A percentile compares a stretch with the other conserved stretches of the same genome.
Evolutionary conservation across 306 rosid species (phyloP).

Genomic region (Rubus idaeus): DNA sequence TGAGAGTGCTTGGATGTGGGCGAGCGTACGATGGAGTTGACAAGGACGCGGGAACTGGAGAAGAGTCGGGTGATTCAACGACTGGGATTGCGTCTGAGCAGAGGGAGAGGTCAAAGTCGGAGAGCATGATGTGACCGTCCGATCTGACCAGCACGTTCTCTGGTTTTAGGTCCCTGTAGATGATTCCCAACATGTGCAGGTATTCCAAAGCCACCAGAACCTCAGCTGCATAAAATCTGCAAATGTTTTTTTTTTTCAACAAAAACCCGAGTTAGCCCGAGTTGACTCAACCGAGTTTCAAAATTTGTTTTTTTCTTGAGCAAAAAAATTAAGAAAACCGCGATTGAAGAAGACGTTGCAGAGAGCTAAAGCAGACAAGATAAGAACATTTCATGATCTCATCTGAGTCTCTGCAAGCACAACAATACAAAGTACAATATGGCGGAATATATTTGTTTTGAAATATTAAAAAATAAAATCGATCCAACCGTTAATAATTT

Average conservation of each 20-base stretch:
- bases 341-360: conserved; percentile 30
- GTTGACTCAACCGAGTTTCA: conserved; percentile 12
- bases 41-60: conserved; percentile 31
- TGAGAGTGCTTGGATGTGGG: conserved; percentile 9
- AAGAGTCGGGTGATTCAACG: conserved; percentile 62
- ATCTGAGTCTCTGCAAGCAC: conserved; percentile 7
- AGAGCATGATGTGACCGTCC: conserved; percentile 99
- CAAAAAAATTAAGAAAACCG: background rate
- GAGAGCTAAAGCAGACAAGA: conserved; percentile 36
- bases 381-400: conserved; percentile 27
- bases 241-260: background rate
- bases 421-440: conserved; percentile 30
- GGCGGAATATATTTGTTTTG: background rate
- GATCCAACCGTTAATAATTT: background rate
- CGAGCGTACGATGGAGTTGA: conserved; percentile 29
- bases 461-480: background rate
- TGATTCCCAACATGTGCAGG: conserved; percentile 97
- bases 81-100: conserved; percentile 83
- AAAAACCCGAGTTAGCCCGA: background rate
- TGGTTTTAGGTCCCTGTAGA: conserved; percentile 91
- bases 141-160: conserved; percentile 95
- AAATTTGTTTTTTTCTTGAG: background rate
- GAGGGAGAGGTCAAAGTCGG: conserved; percentile 88
- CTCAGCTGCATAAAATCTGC: conserved; percentile 94
- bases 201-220: conserved; percentile 93